These are phyloP conservation scores for Aspergillus pseudoterreus DNA, from an alignment of 2,329 filamentous ascomycete species.

Conservation along the genomic window DNA sequence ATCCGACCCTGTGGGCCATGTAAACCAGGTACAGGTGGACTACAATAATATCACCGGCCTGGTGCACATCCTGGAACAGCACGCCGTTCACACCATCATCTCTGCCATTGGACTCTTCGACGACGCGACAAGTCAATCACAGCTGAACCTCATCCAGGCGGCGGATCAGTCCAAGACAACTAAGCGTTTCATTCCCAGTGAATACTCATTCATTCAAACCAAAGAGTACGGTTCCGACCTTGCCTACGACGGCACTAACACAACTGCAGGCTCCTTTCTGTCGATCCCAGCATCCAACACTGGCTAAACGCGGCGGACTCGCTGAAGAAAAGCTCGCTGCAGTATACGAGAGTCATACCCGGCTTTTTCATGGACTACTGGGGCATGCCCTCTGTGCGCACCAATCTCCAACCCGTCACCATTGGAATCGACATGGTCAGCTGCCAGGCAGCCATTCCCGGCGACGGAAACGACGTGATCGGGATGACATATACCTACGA, in stretches of 20 bases:
- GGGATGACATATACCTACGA: conserved; percentile 50
- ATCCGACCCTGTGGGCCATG: conserved; percentile 3
- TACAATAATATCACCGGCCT: conserved; percentile 31
- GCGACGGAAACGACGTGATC: conserved; percentile 43
- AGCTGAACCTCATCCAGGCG: conserved; percentile 45
- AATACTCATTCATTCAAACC: conserved; percentile 37
- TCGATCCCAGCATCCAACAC: conserved; percentile 29
- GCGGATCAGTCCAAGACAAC: conserved; percentile 38
- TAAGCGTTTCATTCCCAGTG: conserved; percentile 42
- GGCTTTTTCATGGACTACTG: conserved; percentile 50
- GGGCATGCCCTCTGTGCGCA: conserved; percentile 36
- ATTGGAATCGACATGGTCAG: conserved; percentile 45
- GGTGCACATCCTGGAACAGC: conserved; percentile 25
- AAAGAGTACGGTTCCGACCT: conserved; percentile 22
- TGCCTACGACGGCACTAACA: conserved; percentile 1
- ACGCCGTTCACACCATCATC: conserved; percentile 45
- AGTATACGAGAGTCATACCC: conserved; percentile 38
- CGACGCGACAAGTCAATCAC: conserved; percentile 25
- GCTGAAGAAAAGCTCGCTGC: conserved; percentile 31
- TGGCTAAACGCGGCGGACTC: conserved; percentile 25
- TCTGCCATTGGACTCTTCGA: conserved; percentile 38
- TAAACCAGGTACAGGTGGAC: conserved; percentile 25
- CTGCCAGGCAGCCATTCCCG: conserved; percentile 48
- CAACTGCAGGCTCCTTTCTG: conserved; percentile 19
- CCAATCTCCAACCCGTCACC: conserved; percentile 37